These are phyloP conservation scores for Sclerotinia nivalis DNA, from an alignment of 2,329 filamentous ascomycete species.

Conservation along the genomic window DNA sequence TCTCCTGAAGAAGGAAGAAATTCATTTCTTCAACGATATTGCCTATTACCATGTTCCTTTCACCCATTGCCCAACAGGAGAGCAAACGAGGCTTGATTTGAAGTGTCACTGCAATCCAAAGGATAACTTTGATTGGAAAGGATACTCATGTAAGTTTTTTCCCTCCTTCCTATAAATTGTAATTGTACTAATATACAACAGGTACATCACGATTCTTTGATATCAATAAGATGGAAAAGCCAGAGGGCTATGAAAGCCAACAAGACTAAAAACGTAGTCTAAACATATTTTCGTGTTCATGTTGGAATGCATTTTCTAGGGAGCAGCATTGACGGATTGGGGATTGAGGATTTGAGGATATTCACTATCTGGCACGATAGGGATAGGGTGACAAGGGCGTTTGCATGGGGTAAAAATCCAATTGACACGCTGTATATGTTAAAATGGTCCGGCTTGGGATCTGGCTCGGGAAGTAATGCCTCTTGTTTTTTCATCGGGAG, in stretches of 20 bases:
- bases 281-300: slow-evolving; percentile 23
- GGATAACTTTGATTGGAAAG: slow-evolving; percentile 99
- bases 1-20: slow-evolving; percentile 85
- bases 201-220: slow-evolving; percentile 87
- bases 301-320: slow-evolving; percentile 14
- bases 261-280: slow-evolving; percentile 46
- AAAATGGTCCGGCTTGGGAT: slow-evolving; percentile 11
- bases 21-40: slow-evolving; percentile 99
- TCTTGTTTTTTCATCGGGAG: slow-evolving; percentile 17
- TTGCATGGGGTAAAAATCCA: slow-evolving; percentile 12
- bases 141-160: slow-evolving; percentile 80
- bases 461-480: slow-evolving; percentile 21
- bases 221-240: slow-evolving; percentile 76
- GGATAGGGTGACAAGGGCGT: slow-evolving; percentile 27
- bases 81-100: slow-evolving; percentile 78
- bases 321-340: slow-evolving; percentile 8
- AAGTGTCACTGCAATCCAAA: slow-evolving; percentile 94
- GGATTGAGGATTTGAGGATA: slow-evolving; percentile 19
- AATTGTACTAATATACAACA: slow-evolving; percentile 43
- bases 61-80: slow-evolving; percentile 92
- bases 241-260: slow-evolving; percentile 79
- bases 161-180: background rate
- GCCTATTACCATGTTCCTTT: slow-evolving; percentile 98
- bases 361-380: slow-evolving; percentile 31
- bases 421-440: slow-evolving; percentile 17